Conservation (phyloP, 352 stramenopile genomes). For the Ophiocytium majus region DNA sequence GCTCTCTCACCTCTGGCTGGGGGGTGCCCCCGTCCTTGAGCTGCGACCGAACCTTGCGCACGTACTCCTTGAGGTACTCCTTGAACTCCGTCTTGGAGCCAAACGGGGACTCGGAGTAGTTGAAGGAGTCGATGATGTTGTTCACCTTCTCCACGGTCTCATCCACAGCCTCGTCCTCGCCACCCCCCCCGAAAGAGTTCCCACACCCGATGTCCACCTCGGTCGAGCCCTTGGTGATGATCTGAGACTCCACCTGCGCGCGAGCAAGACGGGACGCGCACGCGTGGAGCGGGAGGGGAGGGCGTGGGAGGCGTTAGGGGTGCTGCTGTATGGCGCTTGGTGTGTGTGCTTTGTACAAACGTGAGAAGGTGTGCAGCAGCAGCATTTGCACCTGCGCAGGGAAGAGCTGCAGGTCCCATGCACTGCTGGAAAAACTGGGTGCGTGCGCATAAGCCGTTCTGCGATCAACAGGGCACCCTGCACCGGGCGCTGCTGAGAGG, state of each 20-base stretch:
- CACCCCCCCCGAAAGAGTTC: conserved; percentile 50
- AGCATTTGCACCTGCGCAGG: too few relatives aligned
- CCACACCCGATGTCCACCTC: conserved; percentile 57
- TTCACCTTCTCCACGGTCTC: conserved; percentile 57
- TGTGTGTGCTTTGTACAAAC: too few relatives aligned
- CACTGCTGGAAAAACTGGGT: too few relatives aligned
- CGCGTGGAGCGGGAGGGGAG: too few relatives aligned
- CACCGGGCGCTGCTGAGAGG: too few relatives aligned
- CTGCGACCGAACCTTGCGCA: conserved; percentile 44
- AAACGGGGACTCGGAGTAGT: conserved; percentile 56
- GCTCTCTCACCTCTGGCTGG: conserved; percentile 41
- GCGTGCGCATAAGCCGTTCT: too few relatives aligned
- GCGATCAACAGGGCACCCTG: too few relatives aligned
- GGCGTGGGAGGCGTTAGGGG: too few relatives aligned
- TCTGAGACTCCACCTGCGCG: conserved; percentile 54
- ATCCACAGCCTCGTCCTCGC: conserved; percentile 55
- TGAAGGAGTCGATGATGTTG: conserved; percentile 57
- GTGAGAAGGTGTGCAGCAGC: too few relatives aligned
- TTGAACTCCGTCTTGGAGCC: conserved; percentile 56
- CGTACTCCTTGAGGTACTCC: conserved; percentile 58
- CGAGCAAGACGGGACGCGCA: too few relatives aligned
- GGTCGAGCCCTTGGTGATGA: conserved; percentile 45
- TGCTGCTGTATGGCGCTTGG: too few relatives aligned
- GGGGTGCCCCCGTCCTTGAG: conserved; percentile 51
- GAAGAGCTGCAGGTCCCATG: too few relatives aligned